These are phyloP conservation scores for Candida easanensis DNA, from an alignment of 805 yeast species.

Conservation along the genomic window DNA sequence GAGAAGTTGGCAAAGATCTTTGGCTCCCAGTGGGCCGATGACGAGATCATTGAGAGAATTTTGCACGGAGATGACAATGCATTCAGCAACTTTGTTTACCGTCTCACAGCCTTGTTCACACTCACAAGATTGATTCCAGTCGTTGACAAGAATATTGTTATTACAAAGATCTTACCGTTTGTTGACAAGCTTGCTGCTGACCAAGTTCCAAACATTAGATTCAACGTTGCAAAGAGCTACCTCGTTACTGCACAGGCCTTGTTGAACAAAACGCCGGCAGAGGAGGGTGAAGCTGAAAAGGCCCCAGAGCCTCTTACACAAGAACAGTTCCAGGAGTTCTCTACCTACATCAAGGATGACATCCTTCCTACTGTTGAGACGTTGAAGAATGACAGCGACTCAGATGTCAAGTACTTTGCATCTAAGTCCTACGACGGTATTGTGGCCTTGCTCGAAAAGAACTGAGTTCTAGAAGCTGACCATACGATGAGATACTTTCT, in stretches of 20 bases:
- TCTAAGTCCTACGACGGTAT: constrained; percentile 50
- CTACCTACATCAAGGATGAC: constrained; percentile 42
- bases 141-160: constrained; percentile 52
- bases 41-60: constrained; percentile 76
- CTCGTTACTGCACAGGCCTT: constrained; percentile 57
- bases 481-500: background rate
- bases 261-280: constrained; percentile 20
- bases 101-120: constrained; percentile 88
- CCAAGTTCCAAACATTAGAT: constrained; percentile 91
- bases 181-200: constrained; percentile 69
- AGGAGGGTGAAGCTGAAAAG: constrained; percentile 20
- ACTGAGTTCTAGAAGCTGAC: background rate
- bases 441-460: constrained; percentile 5
- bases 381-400: constrained; percentile 70
- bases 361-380: constrained; percentile 65
- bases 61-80: constrained; percentile 42
- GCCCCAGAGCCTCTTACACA: constrained; percentile 16
- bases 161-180: constrained; percentile 73
- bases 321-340: constrained; percentile 18
- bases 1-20: constrained; percentile 78
- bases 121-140: constrained; percentile 80
- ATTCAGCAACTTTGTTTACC: constrained; percentile 73
- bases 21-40: constrained; percentile 92
- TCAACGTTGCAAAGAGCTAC: constrained; percentile 89
- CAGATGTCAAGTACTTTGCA: constrained; percentile 88